Evolutionary conservation across 2,329 filamentous ascomycete genomes (phyloP), one percentile per base, ranked within the genome.

Genomic region (Aspergillus caelatus): DNA sequence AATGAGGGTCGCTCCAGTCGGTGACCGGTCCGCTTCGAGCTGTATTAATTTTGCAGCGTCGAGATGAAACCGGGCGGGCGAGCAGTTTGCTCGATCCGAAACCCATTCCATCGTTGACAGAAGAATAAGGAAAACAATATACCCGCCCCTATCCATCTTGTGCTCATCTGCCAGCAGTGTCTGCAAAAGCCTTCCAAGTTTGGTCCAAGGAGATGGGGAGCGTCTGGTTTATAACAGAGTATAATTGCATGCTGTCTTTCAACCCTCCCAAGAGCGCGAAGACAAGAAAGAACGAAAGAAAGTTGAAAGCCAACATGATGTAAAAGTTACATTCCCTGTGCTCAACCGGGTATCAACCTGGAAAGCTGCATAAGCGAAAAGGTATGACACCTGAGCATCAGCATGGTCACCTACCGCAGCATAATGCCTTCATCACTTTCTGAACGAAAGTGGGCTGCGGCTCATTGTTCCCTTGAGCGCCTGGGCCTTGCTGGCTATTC

Each of bases 381-480:
- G 67, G 62, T 57, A 62, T 62, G 62, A 62, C 57, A 63, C 46
- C 57, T 64, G 64, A 62, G 66, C 43, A 58, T 67, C 62, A 62
- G 58, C 62, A 48, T 34, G 63, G 71, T 75, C 73, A 80, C 78
- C 73, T 81, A 86, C 92, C 92, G 81, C 94, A 98, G 88, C 94
- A 98, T 63, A 97, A 84, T 64, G 89, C 87, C 85, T 95, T 96
- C 87, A 94, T 91, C 77, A 97, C 85, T 84, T 97, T 97, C 82
- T 96, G 91, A 82, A 94, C 89, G 68, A 93, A 91, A 63, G 89
- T 90, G 53, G 89, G 91, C 77, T 94, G 91, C 69, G 89, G 85
- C 76, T 95, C 90, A 71, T 85, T 82, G 69, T 78, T 79, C 52
- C 83, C 83, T 68, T 85, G 84, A 84, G 84, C 70, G 77, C 82